A percentile compares a stretch with the other conserved stretches of the same genome.
These are phyloP conservation scores for Calvatia gigantea DNA, from an alignment of 768 basidiomycete genomes.

Conservation along the genomic window DNA sequence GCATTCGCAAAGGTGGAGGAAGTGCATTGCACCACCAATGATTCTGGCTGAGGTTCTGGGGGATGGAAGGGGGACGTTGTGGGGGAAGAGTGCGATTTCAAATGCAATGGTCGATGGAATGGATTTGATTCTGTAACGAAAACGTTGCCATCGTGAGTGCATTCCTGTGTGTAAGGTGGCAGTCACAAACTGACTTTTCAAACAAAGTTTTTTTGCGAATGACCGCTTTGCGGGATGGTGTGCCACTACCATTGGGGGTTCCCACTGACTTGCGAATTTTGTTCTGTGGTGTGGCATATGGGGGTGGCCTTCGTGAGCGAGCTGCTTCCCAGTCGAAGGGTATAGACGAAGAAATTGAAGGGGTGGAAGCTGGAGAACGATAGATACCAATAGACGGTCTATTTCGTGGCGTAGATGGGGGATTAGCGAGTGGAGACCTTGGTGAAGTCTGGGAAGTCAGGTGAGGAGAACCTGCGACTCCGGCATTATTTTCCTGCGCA, in stretches of 20 bases:
- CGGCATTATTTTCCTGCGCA: constrained; percentile 48
- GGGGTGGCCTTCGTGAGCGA: constrained; percentile 63
- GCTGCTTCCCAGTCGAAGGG: constrained; percentile 91
- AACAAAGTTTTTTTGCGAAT: constrained; percentile 61
- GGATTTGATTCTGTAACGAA: constrained; percentile 44
- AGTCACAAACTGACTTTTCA: constrained; percentile 47
- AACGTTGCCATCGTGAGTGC: neutral
- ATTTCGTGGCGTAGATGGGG: constrained; percentile 41
- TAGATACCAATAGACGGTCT: constrained; percentile 49
- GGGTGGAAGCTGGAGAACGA: constrained; percentile 60
- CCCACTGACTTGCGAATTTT: constrained; percentile 42
- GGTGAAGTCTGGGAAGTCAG: constrained; percentile 28
- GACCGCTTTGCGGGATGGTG: constrained; percentile 47
- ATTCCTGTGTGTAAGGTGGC: neutral
- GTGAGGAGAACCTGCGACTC: constrained; percentile 25
- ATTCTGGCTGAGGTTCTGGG: constrained; percentile 64
- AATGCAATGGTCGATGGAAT: constrained; percentile 74
- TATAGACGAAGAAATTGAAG: constrained; percentile 70
- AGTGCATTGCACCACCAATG: constrained; percentile 61
- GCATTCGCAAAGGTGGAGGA: constrained; percentile 64
- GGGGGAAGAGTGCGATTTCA: constrained; percentile 78
- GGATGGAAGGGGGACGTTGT: constrained; percentile 71
- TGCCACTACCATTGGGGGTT: constrained; percentile 22
- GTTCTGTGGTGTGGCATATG: constrained; percentile 61
- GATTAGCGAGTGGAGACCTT: constrained; percentile 27